Evolutionary conservation across 1,284 basidiomycete species (phyloP).

Genomic region (Hortiboletus rubellus): DNA sequence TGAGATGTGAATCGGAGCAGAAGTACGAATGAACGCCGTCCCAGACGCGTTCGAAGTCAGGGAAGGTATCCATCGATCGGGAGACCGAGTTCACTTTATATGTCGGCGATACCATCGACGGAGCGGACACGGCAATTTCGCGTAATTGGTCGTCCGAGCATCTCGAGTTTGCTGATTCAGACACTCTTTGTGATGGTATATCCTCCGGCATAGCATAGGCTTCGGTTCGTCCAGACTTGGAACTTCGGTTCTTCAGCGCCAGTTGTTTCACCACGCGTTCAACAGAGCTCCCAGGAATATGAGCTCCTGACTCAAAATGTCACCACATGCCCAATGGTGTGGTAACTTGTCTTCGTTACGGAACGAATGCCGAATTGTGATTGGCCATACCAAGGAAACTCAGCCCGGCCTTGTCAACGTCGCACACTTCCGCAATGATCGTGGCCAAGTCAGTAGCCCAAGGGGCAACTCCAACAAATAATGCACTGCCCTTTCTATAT

Average conservation of each 20-base stretch:
- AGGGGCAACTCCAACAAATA: slow-evolving; percentile 1
- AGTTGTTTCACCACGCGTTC: slow-evolving; percentile 22
- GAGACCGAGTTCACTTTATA: slow-evolving; percentile 26
- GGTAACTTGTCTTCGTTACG: slow-evolving; percentile 11
- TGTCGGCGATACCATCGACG: slow-evolving; percentile 23
- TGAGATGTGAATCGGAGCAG: slow-evolving; percentile 18
- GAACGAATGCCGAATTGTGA: slow-evolving; percentile 7
- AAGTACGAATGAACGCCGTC: slow-evolving; percentile 25
- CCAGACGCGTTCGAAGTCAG: slow-evolving; percentile 22
- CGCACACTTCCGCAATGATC: slow-evolving; percentile 26
- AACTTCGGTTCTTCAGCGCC: slow-evolving; percentile 8
- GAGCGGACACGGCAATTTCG: slow-evolving; percentile 24
- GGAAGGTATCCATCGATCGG: slow-evolving; percentile 22
- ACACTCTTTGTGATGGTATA: neutral
- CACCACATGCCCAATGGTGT: slow-evolving; percentile 2
- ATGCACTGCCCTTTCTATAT: slow-evolving; percentile 15
- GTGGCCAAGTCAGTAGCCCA: slow-evolving; percentile 19
- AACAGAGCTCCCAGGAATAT: slow-evolving; percentile 16
- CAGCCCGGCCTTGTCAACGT: neutral
- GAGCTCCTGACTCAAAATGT: slow-evolving; percentile 14
- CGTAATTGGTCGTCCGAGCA: slow-evolving; percentile 22
- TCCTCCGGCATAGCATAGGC: slow-evolving; percentile 15
- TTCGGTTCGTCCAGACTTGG: slow-evolving; percentile 4
- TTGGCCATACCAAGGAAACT: slow-evolving; percentile 19
- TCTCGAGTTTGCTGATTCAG: neutral